Percentiles rank a stretch among this genome's conserved stretches.
Conservation (phyloP, 106 monocot species). For the Platanthera zijinensis region DNA sequence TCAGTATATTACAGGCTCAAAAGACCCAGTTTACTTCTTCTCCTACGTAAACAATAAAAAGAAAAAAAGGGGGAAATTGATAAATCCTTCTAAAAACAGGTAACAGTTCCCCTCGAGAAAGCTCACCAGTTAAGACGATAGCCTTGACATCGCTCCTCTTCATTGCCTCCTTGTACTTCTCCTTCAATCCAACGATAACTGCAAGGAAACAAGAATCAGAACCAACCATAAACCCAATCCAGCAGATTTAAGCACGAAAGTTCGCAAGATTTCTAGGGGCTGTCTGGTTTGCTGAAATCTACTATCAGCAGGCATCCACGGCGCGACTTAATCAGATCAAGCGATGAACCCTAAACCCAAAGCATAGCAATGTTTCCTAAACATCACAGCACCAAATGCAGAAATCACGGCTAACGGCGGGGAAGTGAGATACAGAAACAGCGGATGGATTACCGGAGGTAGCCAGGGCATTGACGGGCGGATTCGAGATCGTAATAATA, state of each 20-base stretch:
- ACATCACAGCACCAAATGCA: not conserved
- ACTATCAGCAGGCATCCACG: not conserved
- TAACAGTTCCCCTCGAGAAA: not conserved
- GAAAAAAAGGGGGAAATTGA: too few species aligned
- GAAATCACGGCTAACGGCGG: not conserved
- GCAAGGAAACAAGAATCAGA: not conserved
- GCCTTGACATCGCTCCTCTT: slow-evolving; percentile 16
- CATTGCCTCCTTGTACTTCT: slow-evolving; percentile 16
- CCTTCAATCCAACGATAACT: slow-evolving; percentile 14
- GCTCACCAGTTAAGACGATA: slow-evolving; percentile 17
- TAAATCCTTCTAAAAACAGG: too few species aligned
- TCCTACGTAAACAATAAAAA: too few species aligned
- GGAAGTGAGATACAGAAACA: not conserved
- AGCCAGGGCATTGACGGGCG: slow-evolving; percentile 9
- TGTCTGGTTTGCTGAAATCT: not conserved
- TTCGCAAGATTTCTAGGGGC: not conserved
- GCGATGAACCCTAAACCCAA: not conserved
- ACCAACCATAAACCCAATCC: not conserved
- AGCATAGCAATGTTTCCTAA: not conserved
- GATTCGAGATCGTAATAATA: slow-evolving; percentile 9
- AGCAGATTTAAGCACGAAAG: not conserved
- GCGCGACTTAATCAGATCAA: not conserved
- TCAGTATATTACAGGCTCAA: too few species aligned
- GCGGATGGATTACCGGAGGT: slow-evolving; percentile 1
- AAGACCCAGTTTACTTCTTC: too few species aligned